phyloP scores from a whole-genome alignment of 768 basidiomycete species.

The Suillus decipiens region DNA sequence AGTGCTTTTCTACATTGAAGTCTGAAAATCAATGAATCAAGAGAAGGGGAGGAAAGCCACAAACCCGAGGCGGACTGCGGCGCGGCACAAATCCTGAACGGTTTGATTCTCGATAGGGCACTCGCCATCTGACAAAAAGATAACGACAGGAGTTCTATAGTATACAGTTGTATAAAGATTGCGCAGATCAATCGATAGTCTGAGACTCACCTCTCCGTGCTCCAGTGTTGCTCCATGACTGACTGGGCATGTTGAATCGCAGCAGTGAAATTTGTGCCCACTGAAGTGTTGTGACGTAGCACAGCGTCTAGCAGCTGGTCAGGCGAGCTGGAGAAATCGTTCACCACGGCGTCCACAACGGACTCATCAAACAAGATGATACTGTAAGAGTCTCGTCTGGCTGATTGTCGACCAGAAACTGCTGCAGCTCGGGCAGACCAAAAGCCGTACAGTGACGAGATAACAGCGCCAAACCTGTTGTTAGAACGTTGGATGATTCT shows the following conservation, averaged over 20 bases:
- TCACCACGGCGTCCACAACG: conserved; percentile 30
- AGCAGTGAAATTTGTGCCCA: conserved; percentile 45
- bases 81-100: conserved; percentile 42
- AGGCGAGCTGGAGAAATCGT: conserved; percentile 49
- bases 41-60: not conserved
- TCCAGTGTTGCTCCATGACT: conserved; percentile 50
- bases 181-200: not conserved
- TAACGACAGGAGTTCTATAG: conserved; percentile 38
- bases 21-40: not conserved
- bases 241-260: conserved; percentile 40
- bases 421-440: conserved; percentile 54
- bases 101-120: conserved; percentile 38
- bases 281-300: conserved; percentile 30
- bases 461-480: conserved; percentile 60
- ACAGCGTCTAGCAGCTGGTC: conserved; percentile 44
- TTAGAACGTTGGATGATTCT: conserved; percentile 38
- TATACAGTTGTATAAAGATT: conserved; percentile 25
- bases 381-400: conserved; percentile 56
- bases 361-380: conserved; percentile 46
- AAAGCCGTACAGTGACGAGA: conserved; percentile 54
- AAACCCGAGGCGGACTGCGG: conserved; percentile 48
- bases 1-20: conserved; percentile 46
- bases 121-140: conserved; percentile 59
- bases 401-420: conserved; percentile 26
- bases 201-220: conserved; percentile 43